Base-by-base conservation (phyloP, 495 filamentous ascomycete genomes). In the Penicillium coffeae region DNA sequence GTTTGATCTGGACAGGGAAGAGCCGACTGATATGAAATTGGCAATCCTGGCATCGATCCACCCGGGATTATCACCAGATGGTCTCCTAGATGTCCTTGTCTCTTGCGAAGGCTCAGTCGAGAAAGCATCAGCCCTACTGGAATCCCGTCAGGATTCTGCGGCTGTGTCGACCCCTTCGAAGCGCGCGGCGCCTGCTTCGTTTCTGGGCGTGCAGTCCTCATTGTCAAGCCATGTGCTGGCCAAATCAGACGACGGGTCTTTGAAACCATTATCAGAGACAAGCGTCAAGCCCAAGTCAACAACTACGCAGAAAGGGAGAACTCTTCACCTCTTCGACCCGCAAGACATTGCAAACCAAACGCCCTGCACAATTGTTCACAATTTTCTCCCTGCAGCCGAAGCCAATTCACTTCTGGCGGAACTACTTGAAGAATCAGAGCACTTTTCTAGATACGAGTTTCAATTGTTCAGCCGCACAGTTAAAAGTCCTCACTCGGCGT, bases 331-430 rank as follows among this genome's bases (percentile, higher is more conserved):
- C 0, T 96, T 81, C 56, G 76, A 85, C 22, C 87, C 91, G 2
- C 72, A 79, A 30, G 89, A 95, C 60, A 77, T 96, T 21, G 83
- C 85, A 40, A 70, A 77, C 13, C 77, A 90, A 56, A 95, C 93
- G 0, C 89, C 93, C 14, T 95, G 90, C 67, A 88, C 86, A 8
- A 85, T 96, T 53, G 83, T 96, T 57, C 91, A 91, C 69, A 92
- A 94, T 58, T 96, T 96, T 60, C 76, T 97, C 0, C 84, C 88
- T 0, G 10, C 75, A 0, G 71, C 82, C 7, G 75, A 85, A 40
- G 92, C 92, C 15, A 84, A 87, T 43, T 65, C 71, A 3, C 78
- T 97, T 9, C 75, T 96, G 0, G 53, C 67, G 2, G 91, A 96
- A 58, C 73, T 96, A 15, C 73, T 96, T 1, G 68, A 78, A 13